Conservation (phyloP, 345 rosid species). For the Microthlaspi erraticum region DNA sequence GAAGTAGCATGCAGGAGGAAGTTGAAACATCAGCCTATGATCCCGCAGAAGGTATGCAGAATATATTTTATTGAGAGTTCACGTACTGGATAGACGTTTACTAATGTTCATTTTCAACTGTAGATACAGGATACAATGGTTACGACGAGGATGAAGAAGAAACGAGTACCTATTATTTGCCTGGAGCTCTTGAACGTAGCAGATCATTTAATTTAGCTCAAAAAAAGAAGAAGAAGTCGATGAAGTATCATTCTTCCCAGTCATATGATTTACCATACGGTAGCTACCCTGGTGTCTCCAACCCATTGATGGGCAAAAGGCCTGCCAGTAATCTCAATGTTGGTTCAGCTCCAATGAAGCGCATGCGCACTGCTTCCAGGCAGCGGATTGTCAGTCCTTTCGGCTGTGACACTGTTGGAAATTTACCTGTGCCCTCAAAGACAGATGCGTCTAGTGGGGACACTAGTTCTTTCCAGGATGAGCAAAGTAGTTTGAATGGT, state of each 20-base stretch:
- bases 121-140: constrained; percentile 68
- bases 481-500: constrained; percentile 69
- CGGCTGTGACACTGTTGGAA: constrained; percentile 47
- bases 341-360: constrained; percentile 74
- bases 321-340: constrained; percentile 60
- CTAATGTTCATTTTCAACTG: constrained; percentile 34
- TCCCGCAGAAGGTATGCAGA: constrained; percentile 68
- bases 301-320: constrained; percentile 66
- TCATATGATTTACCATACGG: constrained; percentile 64
- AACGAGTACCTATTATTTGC: constrained; percentile 66
- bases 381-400: constrained; percentile 74
- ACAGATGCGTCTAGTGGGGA: constrained; percentile 96
- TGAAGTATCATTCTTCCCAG: constrained; percentile 53
- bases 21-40: constrained; percentile 75
- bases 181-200: constrained; percentile 60
- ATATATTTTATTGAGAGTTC: constrained; percentile 31
- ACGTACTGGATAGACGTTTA: background rate
- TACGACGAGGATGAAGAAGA: constrained; percentile 92
- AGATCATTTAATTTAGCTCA: constrained; percentile 57
- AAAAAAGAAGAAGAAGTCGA: constrained; percentile 59
- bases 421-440: constrained; percentile 54
- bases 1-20: constrained; percentile 77
- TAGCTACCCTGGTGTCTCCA: constrained; percentile 51
- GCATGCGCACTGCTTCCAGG: constrained; percentile 85
- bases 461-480: constrained; percentile 93